Percentiles rank a stretch among this genome's conserved stretches.
phyloP scores from a whole-genome alignment of 192 early-diverging fungal genomes.

The Dissophora globulifera region DNA sequence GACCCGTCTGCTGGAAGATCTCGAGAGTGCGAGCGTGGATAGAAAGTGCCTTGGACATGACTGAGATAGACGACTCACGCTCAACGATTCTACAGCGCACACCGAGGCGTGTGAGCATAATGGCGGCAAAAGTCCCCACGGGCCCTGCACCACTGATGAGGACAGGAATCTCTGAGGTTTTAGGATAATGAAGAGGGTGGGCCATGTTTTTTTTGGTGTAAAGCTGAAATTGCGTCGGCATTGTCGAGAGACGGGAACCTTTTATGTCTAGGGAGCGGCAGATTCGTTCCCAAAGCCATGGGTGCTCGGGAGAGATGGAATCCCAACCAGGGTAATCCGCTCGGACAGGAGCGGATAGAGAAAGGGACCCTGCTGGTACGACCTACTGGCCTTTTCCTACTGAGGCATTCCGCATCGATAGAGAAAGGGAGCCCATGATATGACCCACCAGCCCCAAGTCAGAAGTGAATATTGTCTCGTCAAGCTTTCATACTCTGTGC shows the following conservation, averaged over 20 bases:
- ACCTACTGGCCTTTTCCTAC: no score
- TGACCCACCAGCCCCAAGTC: no score
- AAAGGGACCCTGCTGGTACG: no score
- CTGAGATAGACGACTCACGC: conserved; percentile 14
- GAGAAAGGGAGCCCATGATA: no score
- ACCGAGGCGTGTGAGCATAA: conserved; percentile 40
- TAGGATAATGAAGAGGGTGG: neutral
- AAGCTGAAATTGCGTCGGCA: no score
- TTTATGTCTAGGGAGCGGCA: no score
- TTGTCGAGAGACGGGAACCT: no score
- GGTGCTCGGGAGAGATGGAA: neutral
- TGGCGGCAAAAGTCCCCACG: conserved; percentile 40
- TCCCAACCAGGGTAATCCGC: neutral
- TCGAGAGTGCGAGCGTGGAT: conserved; percentile 51
- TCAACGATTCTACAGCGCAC: conserved; percentile 41
- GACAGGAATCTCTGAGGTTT: conserved; percentile 25
- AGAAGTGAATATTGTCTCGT: no score
- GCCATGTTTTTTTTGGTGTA: neutral
- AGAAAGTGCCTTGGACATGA: conserved; percentile 44
- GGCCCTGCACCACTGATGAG: conserved; percentile 52
- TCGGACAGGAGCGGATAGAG: no score
- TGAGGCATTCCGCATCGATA: no score
- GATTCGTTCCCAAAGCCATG: no score
- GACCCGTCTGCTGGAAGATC: conserved; percentile 28
- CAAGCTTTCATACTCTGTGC: no score